Percentiles rank a stretch among this genome's conserved stretches.
Evolutionary conservation across 2,329 filamentous ascomycete species (phyloP).

Genomic region (Calonectria pseudoreteaudii): DNA sequence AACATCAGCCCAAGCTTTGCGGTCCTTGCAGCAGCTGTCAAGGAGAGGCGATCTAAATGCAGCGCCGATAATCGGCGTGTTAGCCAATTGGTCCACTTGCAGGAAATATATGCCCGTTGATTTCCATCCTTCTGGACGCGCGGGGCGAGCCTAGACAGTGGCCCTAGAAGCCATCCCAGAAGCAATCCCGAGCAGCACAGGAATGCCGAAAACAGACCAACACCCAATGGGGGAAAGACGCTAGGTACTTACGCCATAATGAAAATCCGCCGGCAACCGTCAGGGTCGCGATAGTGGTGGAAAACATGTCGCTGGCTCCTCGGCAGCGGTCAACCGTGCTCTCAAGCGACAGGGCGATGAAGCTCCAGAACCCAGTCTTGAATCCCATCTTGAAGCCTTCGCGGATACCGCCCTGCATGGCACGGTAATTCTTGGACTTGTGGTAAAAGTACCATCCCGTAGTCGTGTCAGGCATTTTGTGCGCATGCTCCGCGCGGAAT

Average conservation of each 20-base stretch:
- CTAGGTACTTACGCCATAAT: constrained; percentile 75
- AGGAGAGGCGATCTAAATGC: constrained; percentile 78
- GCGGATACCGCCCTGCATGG: constrained; percentile 79
- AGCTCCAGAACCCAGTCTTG: constrained; percentile 78
- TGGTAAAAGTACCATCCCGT: constrained; percentile 99
- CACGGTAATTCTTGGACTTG: constrained; percentile 95
- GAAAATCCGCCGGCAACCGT: constrained; percentile 90
- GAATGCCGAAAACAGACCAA: neutral
- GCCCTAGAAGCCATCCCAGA: constrained; percentile 1
- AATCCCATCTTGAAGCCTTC: constrained; percentile 83
- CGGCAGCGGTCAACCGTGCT: constrained; percentile 84
- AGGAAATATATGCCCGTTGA: constrained; percentile 43
- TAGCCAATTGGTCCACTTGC: constrained; percentile 37
- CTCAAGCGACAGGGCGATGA: constrained; percentile 84
- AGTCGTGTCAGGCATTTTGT: constrained; percentile 85
- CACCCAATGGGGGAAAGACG: neutral
- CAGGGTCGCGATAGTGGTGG: constrained; percentile 84
- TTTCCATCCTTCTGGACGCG: constrained; percentile 32
- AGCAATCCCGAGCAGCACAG: neutral
- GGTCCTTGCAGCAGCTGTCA: constrained; percentile 80
- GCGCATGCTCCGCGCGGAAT: constrained; percentile 96
- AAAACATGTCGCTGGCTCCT: constrained; percentile 79
- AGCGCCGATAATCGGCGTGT: constrained; percentile 46
- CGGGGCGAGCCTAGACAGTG: neutral
- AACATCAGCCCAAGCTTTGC: constrained; percentile 84